Evolutionary conservation across 2,329 filamentous ascomycete species (phyloP), one percentile per base, ranked within the genome.

Genomic region (Fusarium verticillioides): DNA sequence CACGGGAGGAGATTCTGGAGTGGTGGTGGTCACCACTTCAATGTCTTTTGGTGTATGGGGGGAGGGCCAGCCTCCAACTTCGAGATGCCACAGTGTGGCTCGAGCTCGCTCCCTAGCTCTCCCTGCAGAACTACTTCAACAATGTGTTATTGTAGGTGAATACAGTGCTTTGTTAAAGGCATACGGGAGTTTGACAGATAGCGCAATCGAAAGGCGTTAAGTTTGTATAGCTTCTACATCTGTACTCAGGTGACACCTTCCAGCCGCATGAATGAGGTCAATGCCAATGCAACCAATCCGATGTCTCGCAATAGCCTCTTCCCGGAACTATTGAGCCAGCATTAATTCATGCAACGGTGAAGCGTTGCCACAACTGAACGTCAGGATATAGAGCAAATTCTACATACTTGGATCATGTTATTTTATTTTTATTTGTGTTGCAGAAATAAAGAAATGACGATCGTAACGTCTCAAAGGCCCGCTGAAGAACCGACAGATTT

Each of bases 261-360:
- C 19, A 28, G 36, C 21, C 12, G 54, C 40, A 36, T 65, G 23
- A 64, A 63, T 42, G 59, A 40, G 47, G 36, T 54, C 56, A 57
- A 66, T 40, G 40, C 47, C 37, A 63, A 64, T 40, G n/a, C 40
- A 57, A 26, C 28, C 36, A 65, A 19, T 47, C 28, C 34, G 30
- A 65, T 64, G 47, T 64, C 63, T 65, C 39, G 64, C 54, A 28
- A 15, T 58, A n/a, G 23, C 54, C 54, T 47, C 54, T 36, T 34
- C n/a, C 30, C 49, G 23, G 30, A 47, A 28, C 23, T 47, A 58
- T 47, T 26, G 28, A 58, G 30, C 21, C 30, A 15, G 28, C n/a
- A 36, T 36, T n/a, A 46, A 58, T 36, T 43, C 26, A 43, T 58
- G 54, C 54, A n/a, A 46, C 30, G 18, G 18, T 47, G 40, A 28